Evolutionary conservation across 2,329 filamentous ascomycete species (phyloP).

Genomic region (Madurella mycetomatis): DNA sequence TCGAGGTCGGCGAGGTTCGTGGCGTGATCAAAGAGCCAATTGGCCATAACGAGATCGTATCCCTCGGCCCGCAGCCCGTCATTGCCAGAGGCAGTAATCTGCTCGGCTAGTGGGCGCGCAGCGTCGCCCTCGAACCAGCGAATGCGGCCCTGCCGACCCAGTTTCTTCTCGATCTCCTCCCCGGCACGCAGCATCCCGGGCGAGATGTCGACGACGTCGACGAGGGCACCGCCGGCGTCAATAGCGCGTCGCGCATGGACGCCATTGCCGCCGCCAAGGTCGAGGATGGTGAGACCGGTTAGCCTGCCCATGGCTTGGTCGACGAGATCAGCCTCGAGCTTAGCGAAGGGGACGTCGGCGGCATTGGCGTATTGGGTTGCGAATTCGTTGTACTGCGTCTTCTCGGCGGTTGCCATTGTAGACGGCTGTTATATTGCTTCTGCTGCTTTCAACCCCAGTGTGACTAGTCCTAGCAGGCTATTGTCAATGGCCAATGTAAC

Average conservation of each 20-base stretch:
- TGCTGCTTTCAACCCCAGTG: neutral
- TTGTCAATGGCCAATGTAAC: too few relatives aligned
- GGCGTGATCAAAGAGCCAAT: constrained; percentile 32
- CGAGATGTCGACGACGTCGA: constrained; percentile 19
- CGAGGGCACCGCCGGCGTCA: constrained; percentile 6
- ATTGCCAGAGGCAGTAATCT: neutral
- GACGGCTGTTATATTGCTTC: neutral
- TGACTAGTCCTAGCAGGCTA: too few relatives aligned
- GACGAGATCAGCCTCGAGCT: constrained; percentile 14
- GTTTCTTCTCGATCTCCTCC: neutral
- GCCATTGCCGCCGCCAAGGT: constrained; percentile 17
- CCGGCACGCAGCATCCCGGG: constrained; percentile 13
- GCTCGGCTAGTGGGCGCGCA: constrained; percentile 21
- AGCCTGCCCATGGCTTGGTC: constrained; percentile 10
- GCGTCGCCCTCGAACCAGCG: constrained; percentile 28
- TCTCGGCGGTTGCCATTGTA: constrained; percentile 2
- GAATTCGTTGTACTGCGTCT: constrained; percentile 10
- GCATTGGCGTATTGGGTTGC: constrained; percentile 6
- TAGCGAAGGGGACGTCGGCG: constrained; percentile 5
- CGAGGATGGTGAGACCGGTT: constrained; percentile 13
- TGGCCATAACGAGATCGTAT: constrained; percentile 34
- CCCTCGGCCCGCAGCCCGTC: constrained; percentile 2
- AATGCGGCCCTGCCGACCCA: constrained; percentile 7
- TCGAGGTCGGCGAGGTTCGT: constrained; percentile 22
- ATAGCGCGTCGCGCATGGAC: constrained; percentile 15